Conservation (phyloP, 2,329 filamentous ascomycete species). For the Arthroderma sp. region DNA sequence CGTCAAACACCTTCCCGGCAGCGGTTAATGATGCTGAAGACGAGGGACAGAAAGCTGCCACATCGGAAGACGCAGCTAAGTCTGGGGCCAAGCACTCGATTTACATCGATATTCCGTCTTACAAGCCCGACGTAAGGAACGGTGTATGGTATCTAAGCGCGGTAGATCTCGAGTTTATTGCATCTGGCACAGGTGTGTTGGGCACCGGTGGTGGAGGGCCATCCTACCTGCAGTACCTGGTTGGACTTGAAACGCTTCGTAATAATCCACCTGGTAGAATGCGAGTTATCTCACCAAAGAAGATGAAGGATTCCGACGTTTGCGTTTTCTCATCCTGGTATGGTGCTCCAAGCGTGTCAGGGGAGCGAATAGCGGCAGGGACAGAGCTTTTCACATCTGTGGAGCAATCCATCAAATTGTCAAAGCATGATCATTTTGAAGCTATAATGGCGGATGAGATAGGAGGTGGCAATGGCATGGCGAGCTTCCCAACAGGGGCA, state of each 20-base stretch:
- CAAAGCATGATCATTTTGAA: constrained; percentile 24
- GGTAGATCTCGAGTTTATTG: constrained; percentile 26
- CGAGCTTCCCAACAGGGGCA: constrained; percentile 32
- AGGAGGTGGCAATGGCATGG: constrained; percentile 28
- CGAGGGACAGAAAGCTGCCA: constrained; percentile 6
- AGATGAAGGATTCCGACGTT: constrained; percentile 26
- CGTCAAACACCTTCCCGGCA: background rate
- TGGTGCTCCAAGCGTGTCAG: constrained; percentile 23
- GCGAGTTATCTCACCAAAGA: constrained; percentile 28
- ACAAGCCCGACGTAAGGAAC: constrained; percentile 20
- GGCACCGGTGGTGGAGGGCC: constrained; percentile 30
- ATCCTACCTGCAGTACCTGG: constrained; percentile 34
- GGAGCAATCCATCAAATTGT: constrained; percentile 24
- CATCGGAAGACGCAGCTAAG: constrained; percentile 2
- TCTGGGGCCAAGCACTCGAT: constrained; percentile 9
- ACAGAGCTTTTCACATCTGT: constrained; percentile 18
- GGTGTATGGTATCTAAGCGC: constrained; percentile 26
- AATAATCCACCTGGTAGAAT: constrained; percentile 23
- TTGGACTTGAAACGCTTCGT: constrained; percentile 28
- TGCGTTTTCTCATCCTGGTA: constrained; percentile 36
- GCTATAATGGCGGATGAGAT: constrained; percentile 24
- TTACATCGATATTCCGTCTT: constrained; percentile 17
- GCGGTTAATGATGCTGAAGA: constrained; percentile 6
- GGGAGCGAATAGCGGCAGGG: constrained; percentile 17
- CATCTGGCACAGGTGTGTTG: constrained; percentile 25